Percentiles rank a stretch among this genome's conserved stretches.
Conservation (phyloP, 23 red algal genomes). For the Cyanidioschyzon merolae region DNA sequence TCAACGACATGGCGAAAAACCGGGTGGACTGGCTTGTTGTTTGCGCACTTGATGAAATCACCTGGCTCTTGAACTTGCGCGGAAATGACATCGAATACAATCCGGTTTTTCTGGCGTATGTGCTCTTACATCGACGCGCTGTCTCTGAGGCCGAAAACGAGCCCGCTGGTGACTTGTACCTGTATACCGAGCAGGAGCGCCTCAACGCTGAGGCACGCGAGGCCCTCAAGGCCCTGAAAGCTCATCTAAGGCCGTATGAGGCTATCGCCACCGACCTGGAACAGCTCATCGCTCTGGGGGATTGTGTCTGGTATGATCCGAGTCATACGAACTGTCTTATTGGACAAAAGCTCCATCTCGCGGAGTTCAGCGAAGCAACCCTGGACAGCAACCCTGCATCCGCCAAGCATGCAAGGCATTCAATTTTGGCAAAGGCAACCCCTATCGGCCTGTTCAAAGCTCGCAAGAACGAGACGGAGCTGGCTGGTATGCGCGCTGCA, state of each 20-base stretch:
- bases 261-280: slow-evolving; percentile 35
- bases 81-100: slow-evolving; percentile 69
- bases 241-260: slow-evolving; percentile 29
- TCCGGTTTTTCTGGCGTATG: slow-evolving; percentile 80
- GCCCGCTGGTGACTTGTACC: background rate
- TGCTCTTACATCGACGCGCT: slow-evolving; percentile 8
- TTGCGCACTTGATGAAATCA: slow-evolving; percentile 67
- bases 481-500: slow-evolving; percentile 36
- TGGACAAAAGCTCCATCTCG: background rate
- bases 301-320: slow-evolving; percentile 71
- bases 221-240: slow-evolving; percentile 19
- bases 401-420: background rate
- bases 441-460: slow-evolving; percentile 84
- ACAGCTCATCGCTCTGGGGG: background rate
- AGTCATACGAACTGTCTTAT: slow-evolving; percentile 14
- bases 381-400: background rate
- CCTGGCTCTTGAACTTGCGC: slow-evolving; percentile 90
- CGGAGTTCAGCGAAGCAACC: slow-evolving; percentile 31
- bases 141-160: background rate
- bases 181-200: slow-evolving; percentile 45
- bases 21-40: slow-evolving; percentile 50
- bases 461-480: slow-evolving; percentile 52
- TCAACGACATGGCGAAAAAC: slow-evolving; percentile 38
- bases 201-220: slow-evolving; percentile 26
- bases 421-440: slow-evolving; percentile 21